Evolutionary conservation across 2,329 filamentous ascomycete species (phyloP).

Genomic region (Cercospora janseana): DNA sequence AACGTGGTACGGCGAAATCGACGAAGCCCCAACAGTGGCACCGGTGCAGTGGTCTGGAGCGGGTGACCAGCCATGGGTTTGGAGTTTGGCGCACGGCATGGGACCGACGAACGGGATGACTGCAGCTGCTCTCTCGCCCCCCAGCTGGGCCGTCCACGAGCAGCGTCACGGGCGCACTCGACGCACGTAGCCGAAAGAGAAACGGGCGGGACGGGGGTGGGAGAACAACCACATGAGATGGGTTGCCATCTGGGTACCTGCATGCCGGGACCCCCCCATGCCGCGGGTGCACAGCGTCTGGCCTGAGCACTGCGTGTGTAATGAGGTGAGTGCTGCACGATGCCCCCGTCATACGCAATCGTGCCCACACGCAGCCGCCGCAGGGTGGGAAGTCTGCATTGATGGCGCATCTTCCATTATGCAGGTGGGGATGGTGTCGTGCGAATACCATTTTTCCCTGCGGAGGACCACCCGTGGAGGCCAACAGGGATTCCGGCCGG

Average conservation of each 20-base stretch:
- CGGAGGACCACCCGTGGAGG: too few species aligned
- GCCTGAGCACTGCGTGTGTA: slow-evolving; percentile 4
- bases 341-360: too few species aligned
- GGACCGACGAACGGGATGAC: slow-evolving; percentile 3
- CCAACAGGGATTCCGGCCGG: too few species aligned
- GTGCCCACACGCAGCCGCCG: too few species aligned
- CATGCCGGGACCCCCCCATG: slow-evolving; percentile 7
- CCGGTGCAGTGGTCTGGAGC: slow-evolving; percentile 10
- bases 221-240: slow-evolving; percentile 7
- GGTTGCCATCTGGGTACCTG: slow-evolving; percentile 12
- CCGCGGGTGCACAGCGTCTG: slow-evolving; percentile 10
- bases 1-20: background rate
- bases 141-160: background rate
- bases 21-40: background rate
- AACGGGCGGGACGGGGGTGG: background rate
- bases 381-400: too few species aligned
- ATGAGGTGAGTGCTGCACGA: background rate
- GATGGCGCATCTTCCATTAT: too few species aligned
- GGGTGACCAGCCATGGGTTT: slow-evolving; percentile 12
- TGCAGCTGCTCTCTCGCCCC: background rate
- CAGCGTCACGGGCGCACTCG: background rate
- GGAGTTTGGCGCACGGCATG: background rate
- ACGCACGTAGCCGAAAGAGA: slow-evolving; percentile 5
- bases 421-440: too few species aligned
- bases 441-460: too few species aligned